A percentile compares a stretch with the other conserved stretches of the same genome.
These are phyloP conservation scores for Aegle marmelos DNA, from an alignment of 345 rosid genomes.

Conservation along the genomic window DNA sequence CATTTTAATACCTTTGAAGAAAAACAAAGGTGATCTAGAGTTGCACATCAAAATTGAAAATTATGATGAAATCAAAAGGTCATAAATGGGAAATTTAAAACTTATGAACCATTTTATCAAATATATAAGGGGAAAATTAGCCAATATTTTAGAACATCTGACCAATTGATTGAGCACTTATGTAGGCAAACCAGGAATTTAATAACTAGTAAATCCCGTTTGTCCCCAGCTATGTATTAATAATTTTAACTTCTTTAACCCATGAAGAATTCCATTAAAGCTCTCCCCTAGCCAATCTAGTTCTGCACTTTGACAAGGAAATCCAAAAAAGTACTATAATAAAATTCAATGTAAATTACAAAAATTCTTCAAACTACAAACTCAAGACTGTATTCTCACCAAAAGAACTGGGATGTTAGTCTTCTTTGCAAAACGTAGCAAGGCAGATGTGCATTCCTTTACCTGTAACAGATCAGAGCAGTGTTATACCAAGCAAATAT, in stretches of 20 bases:
- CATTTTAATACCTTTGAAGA: background rate
- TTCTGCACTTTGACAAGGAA: background rate
- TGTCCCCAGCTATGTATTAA: background rate
- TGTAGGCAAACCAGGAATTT: background rate
- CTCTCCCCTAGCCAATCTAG: background rate
- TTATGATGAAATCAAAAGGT: background rate
- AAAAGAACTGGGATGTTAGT: conserved; percentile 79
- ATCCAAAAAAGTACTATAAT: background rate
- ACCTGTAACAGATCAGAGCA: conserved; percentile 46
- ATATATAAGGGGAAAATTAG: background rate
- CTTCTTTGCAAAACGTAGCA: conserved; percentile 85
- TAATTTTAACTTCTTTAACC: background rate
- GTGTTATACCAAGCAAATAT: background rate
- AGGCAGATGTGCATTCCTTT: conserved; percentile 82
- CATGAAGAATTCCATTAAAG: background rate
- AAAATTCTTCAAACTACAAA: background rate
- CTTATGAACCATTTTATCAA: background rate
- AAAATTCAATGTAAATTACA: background rate
- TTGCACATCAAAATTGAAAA: background rate
- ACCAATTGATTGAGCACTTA: background rate
- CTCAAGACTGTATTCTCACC: conserved; percentile 51
- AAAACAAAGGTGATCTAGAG: background rate
- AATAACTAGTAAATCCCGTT: background rate
- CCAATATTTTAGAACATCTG: background rate
- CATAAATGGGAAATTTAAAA: background rate